phyloP scores from a whole-genome alignment of 192 early-diverging fungal species.

The Oehlia diaphana region DNA sequence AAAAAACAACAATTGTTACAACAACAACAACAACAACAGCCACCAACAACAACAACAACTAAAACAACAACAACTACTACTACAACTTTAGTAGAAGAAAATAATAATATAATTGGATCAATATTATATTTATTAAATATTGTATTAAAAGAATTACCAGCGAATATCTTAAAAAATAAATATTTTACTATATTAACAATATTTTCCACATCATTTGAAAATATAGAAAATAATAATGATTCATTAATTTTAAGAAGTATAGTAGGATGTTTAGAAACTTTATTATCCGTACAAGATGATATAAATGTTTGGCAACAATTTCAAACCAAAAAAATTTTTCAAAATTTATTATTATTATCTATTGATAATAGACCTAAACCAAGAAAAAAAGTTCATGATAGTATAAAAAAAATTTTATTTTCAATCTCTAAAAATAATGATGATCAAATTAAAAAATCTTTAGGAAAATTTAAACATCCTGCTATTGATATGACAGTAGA shows the following conservation, averaged over 20 bases:
- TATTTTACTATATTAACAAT: constrained; percentile 64
- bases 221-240: constrained; percentile 52
- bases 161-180: constrained; percentile 60
- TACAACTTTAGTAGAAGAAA: constrained; percentile 30
- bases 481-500: constrained; percentile 63
- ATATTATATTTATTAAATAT: constrained; percentile 81
- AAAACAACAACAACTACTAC: constrained; percentile 14
- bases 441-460: too few species aligned
- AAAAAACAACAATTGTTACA: too few species aligned
- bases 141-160: constrained; percentile 44
- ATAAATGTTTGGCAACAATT: constrained; percentile 68
- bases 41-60: not conserved
- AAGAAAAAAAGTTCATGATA: constrained; percentile 86
- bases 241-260: constrained; percentile 80
- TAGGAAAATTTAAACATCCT: constrained; percentile 69
- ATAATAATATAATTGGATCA: constrained; percentile 45
- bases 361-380: constrained; percentile 81
- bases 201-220: constrained; percentile 63
- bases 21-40: too few species aligned
- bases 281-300: constrained; percentile 86
- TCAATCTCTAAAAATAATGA: constrained; percentile 51
- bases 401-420: constrained; percentile 66
- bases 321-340: constrained; percentile 66
- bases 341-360: constrained; percentile 74
- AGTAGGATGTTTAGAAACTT: constrained; percentile 72